These are phyloP conservation scores for Erythrobasidium yunnanense DNA, from an alignment of 768 basidiomycete species.

Conservation along the genomic window DNA sequence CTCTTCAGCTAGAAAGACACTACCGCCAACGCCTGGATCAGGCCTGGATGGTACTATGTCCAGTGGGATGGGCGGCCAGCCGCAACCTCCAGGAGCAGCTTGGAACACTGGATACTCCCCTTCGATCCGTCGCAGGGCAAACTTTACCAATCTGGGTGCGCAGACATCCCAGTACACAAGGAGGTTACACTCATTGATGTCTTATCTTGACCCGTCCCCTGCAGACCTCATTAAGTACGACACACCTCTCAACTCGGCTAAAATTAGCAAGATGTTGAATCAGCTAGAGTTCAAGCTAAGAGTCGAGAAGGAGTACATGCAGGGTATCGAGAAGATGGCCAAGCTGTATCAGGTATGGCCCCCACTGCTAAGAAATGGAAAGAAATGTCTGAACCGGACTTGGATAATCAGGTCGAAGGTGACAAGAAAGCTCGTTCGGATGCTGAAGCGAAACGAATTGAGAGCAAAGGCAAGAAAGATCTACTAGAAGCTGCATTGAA, in stretches of 20 bases:
- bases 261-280: slow-evolving; percentile 94
- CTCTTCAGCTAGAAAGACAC: not conserved
- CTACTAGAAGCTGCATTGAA: slow-evolving; percentile 82
- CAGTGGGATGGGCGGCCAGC: too few relatives aligned
- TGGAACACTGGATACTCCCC: not conserved
- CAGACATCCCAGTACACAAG: not conserved
- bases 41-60: too few relatives aligned
- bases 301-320: slow-evolving; percentile 94
- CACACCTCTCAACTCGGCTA: slow-evolving; percentile 86
- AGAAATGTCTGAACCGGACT: too few relatives aligned
- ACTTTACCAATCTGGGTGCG: slow-evolving; percentile 58
- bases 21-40: slow-evolving; percentile 4
- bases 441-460: slow-evolving; percentile 83
- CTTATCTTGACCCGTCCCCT: not conserved
- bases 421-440: slow-evolving; percentile 91
- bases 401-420: slow-evolving; percentile 58
- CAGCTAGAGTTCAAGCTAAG: slow-evolving; percentile 98
- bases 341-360: slow-evolving; percentile 62
- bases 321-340: slow-evolving; percentile 98
- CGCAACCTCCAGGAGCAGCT: too few relatives aligned
- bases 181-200: not conserved
- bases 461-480: slow-evolving; percentile 93
- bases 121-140: slow-evolving; percentile 34
- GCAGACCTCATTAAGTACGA: slow-evolving; percentile 91
- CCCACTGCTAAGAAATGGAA: too few relatives aligned